A percentile compares a stretch with the other conserved stretches of the same genome.
phyloP scores from a whole-genome alignment of 805 yeast genomes.

The Cyberlindnera nakhonratchasimensis region DNA sequence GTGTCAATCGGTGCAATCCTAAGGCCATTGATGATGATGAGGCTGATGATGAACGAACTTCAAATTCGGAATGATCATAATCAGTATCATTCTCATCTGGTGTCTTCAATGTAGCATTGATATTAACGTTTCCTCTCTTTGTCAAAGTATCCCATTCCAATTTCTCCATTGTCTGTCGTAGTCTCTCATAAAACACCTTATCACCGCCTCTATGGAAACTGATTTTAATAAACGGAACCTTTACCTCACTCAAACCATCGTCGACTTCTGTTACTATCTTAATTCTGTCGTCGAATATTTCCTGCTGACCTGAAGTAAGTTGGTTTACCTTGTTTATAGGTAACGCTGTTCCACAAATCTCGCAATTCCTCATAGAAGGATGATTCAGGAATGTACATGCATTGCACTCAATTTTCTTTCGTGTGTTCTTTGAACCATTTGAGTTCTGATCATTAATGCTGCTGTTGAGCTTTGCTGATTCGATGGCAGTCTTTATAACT shows the following conservation, averaged over 20 bases:
- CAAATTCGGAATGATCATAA: no score
- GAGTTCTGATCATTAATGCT: no score
- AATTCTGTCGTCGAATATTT: constrained; percentile 32
- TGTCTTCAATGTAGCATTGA: constrained; percentile 5
- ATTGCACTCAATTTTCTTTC: constrained; percentile 37
- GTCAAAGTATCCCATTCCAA: constrained; percentile 45
- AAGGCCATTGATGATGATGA: constrained; percentile 34
- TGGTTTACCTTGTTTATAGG: constrained; percentile 28
- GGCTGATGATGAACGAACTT: neutral
- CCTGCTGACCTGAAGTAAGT: constrained; percentile 18
- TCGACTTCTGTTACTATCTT: constrained; percentile 29
- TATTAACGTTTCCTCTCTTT: constrained; percentile 33
- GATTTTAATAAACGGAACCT: constrained; percentile 46
- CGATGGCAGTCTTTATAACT: constrained; percentile 33
- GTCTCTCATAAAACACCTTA: constrained; percentile 44
- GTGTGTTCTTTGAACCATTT: neutral
- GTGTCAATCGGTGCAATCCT: constrained; percentile 74
- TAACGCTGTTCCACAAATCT: constrained; percentile 74
- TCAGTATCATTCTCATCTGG: constrained; percentile 26
- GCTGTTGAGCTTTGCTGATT: constrained; percentile 1
- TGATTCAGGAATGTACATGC: constrained; percentile 82
- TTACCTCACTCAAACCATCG: constrained; percentile 27
- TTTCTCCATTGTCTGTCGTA: constrained; percentile 43
- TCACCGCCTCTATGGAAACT: constrained; percentile 79
- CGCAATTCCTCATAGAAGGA: constrained; percentile 73